phyloP scores from a whole-genome alignment of 148 eudicot genomes.

The Chenopodium quinoa region DNA sequence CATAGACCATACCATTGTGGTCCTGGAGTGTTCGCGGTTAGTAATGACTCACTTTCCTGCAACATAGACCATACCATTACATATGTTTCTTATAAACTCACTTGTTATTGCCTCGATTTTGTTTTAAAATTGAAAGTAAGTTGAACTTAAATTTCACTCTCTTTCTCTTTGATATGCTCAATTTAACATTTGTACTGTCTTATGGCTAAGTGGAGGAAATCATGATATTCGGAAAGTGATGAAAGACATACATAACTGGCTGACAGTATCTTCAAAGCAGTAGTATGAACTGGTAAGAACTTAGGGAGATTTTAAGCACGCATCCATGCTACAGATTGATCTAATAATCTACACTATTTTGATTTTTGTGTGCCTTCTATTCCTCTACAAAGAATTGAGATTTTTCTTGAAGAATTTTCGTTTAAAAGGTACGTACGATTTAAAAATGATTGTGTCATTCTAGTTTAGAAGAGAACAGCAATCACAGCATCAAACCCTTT shows the following conservation, averaged over 20 bases:
- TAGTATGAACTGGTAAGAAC: slow-evolving; percentile 43
- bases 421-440: no score
- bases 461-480: slow-evolving; percentile 69
- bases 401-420: no score
- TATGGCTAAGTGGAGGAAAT: not conserved
- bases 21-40: slow-evolving; percentile 45
- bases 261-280: slow-evolving; percentile 37
- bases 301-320: not conserved
- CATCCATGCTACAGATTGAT: not conserved
- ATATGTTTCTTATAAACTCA: no score
- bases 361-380: no score
- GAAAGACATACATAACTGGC: slow-evolving; percentile 26
- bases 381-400: not conserved
- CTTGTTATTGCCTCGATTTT: no score
- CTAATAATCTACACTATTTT: not conserved
- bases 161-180: not conserved
- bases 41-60: slow-evolving; percentile 8
- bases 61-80: no score
- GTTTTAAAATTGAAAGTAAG: not conserved
- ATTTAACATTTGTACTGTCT: not conserved
- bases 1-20: slow-evolving; percentile 49
- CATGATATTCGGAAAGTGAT: slow-evolving; percentile 27
- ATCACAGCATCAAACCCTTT: slow-evolving; percentile 33
- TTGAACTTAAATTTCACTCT: no score
- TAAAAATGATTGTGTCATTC: not conserved